Percentiles rank a stretch among this genome's conserved stretches.
Evolutionary conservation across 441 rosid species (phyloP).

Genomic region (Omphalea diandra): DNA sequence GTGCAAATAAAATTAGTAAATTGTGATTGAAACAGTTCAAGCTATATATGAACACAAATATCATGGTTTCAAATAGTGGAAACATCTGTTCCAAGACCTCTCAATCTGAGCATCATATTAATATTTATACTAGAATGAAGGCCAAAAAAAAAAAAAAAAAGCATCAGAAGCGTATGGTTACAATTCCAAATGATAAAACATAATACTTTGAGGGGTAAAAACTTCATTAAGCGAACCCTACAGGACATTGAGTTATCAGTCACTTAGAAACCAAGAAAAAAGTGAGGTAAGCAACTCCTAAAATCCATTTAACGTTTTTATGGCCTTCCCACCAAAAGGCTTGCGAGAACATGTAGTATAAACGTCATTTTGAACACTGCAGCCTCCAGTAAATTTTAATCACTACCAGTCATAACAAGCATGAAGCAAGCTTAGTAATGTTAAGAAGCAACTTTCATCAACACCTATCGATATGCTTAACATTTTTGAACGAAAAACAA

Average conservation of each 20-base stretch:
- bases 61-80: neutral
- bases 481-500: slow-evolving; percentile 12
- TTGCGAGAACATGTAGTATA: neutral
- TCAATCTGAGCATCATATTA: neutral
- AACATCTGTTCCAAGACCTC: neutral
- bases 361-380: neutral
- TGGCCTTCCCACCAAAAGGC: neutral
- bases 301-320: neutral
- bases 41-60: slow-evolving; percentile 2
- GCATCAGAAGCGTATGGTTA: neutral
- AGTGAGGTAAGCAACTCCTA: neutral
- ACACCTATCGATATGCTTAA: slow-evolving; percentile 1
- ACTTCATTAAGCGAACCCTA: neutral
- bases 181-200: neutral
- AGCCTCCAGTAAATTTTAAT: neutral
- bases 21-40: slow-evolving; percentile 12
- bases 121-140: neutral
- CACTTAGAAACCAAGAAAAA: neutral
- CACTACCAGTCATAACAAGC: slow-evolving; percentile 9
- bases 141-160: neutral
- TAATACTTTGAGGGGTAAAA: neutral
- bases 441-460: neutral
- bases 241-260: neutral
- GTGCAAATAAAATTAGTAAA: neutral
- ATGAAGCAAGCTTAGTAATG: neutral